Evolutionary conservation across 441 rosid species (phyloP).

Genomic region (Gossypium gossypioides): DNA sequence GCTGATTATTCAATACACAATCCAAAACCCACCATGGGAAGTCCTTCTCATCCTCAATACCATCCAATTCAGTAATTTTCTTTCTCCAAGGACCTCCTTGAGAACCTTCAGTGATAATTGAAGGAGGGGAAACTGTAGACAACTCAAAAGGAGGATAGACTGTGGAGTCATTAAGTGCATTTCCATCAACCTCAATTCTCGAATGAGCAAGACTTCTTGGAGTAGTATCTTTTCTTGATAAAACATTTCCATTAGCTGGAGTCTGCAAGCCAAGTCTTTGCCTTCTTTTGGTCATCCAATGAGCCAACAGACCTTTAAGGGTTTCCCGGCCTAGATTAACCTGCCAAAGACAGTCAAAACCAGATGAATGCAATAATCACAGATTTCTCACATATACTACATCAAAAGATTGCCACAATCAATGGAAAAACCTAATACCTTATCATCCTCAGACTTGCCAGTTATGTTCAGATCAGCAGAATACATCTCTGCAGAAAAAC

Average conservation of each 20-base stretch:
- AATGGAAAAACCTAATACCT: constrained; percentile 32
- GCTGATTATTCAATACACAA: constrained; percentile 79
- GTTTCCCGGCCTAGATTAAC: constrained; percentile 94
- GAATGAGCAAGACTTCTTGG: constrained; percentile 49
- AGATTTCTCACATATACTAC: not conserved
- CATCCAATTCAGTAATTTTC: constrained; percentile 78
- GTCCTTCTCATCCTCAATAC: constrained; percentile 92
- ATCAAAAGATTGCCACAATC: not conserved
- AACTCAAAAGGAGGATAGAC: constrained; percentile 90
- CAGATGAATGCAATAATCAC: not conserved
- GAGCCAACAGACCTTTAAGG: constrained; percentile 81
- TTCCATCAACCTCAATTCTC: constrained; percentile 60
- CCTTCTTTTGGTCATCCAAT: constrained; percentile 79
- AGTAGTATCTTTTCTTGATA: constrained; percentile 50
- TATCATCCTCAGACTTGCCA: constrained; percentile 97
- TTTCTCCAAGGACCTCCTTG: constrained; percentile 99
- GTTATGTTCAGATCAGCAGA: constrained; percentile 80
- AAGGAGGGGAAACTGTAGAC: constrained; percentile 67
- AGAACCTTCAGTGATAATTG: constrained; percentile 88
- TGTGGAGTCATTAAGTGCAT: constrained; percentile 56
- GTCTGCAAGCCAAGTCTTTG: constrained; percentile 57
- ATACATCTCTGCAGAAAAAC: constrained; percentile 99
- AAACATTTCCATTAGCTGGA: constrained; percentile 56
- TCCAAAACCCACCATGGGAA: constrained; percentile 95
- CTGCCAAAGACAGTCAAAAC: constrained; percentile 35